phyloP scores from a whole-genome alignment of 1,139 yeast species.

The Sugiyamaella grinbergsii region DNA sequence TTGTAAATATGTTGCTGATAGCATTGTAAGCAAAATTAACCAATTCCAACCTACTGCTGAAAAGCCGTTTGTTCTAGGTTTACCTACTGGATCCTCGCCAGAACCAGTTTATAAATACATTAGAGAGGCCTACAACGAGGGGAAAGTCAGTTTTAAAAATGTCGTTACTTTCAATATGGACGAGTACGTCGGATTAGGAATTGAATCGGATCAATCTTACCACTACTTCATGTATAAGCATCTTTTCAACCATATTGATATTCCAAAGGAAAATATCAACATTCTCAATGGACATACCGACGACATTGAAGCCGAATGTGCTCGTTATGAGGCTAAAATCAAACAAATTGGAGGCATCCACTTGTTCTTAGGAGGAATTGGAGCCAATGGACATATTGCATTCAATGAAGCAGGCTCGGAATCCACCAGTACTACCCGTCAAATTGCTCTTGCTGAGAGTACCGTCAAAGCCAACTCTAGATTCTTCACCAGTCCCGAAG shows the following conservation, averaged over 20 bases:
- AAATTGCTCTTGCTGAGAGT: conserved; percentile 53
- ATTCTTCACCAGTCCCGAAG: conserved; percentile 51
- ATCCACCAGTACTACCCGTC: conserved; percentile 52
- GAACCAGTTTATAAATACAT: conserved; percentile 57
- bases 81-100: conserved; percentile 69
- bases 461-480: conserved; percentile 61
- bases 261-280: conserved; percentile 56
- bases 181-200: conserved; percentile 56
- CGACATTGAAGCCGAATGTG: conserved; percentile 54
- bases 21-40: conserved; percentile 52
- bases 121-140: conserved; percentile 51
- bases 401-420: conserved; percentile 63
- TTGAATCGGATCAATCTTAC: conserved; percentile 56
- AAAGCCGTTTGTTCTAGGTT: conserved; percentile 60
- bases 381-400: conserved; percentile 67
- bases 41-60: conserved; percentile 51
- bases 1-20: conserved; percentile 53
- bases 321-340: conserved; percentile 54
- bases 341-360: conserved; percentile 55
- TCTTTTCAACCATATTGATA: conserved; percentile 61
- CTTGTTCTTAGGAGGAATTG: conserved; percentile 63
- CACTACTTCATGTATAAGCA: conserved; percentile 63
- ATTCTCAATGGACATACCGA: conserved; percentile 57
- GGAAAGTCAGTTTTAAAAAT: conserved; percentile 52
- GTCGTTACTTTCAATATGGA: conserved; percentile 68